Conservation (phyloP, 306 rosid genomes). For the Fragaria ananassa region DNA sequence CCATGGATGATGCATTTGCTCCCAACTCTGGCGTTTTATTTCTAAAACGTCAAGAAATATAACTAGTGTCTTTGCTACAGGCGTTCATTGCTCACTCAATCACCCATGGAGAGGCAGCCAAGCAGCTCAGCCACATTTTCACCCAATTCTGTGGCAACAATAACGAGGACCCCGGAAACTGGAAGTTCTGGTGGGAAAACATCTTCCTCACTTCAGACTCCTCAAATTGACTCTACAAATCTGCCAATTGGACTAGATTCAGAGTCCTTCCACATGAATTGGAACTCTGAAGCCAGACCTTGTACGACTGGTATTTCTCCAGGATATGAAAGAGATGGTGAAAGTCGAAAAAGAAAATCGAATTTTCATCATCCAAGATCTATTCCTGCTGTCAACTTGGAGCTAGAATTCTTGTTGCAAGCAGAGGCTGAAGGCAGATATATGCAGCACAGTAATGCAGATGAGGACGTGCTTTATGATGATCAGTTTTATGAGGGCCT, state of each 20-base stretch:
- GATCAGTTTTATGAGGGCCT: slow-evolving; percentile 64
- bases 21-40: not conserved
- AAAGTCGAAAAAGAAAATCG: slow-evolving; percentile 51
- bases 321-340: slow-evolving; percentile 29
- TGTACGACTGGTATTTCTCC: slow-evolving; percentile 28
- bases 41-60: not conserved
- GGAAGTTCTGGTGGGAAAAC: slow-evolving; percentile 42
- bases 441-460: slow-evolving; percentile 21
- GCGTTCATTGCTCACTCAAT: slow-evolving; percentile 92
- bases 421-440: slow-evolving; percentile 39
- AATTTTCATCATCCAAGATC: slow-evolving; percentile 41
- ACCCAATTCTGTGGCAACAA: slow-evolving; percentile 39
- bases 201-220: slow-evolving; percentile 31
- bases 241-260: slow-evolving; percentile 33
- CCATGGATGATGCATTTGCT: not conserved
- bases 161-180: slow-evolving; percentile 39
- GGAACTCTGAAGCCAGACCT: slow-evolving; percentile 38
- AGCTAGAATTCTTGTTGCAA: slow-evolving; percentile 47
- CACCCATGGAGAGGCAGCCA: slow-evolving; percentile 44
- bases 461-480: slow-evolving; percentile 44
- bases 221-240: slow-evolving; percentile 28
- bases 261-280: slow-evolving; percentile 29
- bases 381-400: slow-evolving; percentile 60
- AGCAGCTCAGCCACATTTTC: slow-evolving; percentile 32
- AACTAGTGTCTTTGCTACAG: slow-evolving; percentile 38